Percentiles rank a stretch among this genome's conserved stretches.
phyloP scores from a whole-genome alignment of 495 filamentous ascomycete species.

The Cairneyella variabilis region DNA sequence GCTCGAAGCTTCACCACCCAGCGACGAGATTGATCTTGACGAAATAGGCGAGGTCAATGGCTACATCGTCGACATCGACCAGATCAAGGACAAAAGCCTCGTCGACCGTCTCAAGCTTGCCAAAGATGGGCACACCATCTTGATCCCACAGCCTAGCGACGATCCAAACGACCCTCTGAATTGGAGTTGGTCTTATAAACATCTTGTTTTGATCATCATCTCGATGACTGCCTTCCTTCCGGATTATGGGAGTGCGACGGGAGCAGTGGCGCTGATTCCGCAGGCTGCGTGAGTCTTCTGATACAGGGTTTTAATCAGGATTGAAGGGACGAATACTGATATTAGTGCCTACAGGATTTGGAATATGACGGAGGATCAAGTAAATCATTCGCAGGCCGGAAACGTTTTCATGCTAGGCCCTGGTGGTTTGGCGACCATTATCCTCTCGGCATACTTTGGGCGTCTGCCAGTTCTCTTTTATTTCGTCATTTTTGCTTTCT shows the following conservation, averaged over 20 bases:
- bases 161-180: too few species aligned
- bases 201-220: slow-evolving; percentile 50
- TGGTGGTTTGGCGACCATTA: slow-evolving; percentile 49
- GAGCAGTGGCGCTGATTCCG: slow-evolving; percentile 48
- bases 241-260: slow-evolving; percentile 54
- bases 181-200: too few species aligned
- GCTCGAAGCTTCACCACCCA: not conserved
- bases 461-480: slow-evolving; percentile 58
- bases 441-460: slow-evolving; percentile 54
- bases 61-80: slow-evolving; percentile 5
- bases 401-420: slow-evolving; percentile 57
- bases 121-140: slow-evolving; percentile 32
- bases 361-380: slow-evolving; percentile 42
- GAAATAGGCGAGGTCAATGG: slow-evolving; percentile 2
- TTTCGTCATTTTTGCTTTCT: slow-evolving; percentile 45
- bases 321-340: not conserved
- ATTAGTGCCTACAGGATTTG: slow-evolving; percentile 32
- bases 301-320: not conserved
- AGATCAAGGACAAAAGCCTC: slow-evolving; percentile 5
- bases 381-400: slow-evolving; percentile 52
- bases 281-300: slow-evolving; percentile 38
- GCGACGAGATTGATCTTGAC: slow-evolving; percentile 3
- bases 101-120: slow-evolving; percentile 32
- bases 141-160: slow-evolving; percentile 55
- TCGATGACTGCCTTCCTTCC: slow-evolving; percentile 49